Base-by-base conservation (phyloP, 2,329 filamentous ascomycete species). In the Fusarium anguioides region DNA sequence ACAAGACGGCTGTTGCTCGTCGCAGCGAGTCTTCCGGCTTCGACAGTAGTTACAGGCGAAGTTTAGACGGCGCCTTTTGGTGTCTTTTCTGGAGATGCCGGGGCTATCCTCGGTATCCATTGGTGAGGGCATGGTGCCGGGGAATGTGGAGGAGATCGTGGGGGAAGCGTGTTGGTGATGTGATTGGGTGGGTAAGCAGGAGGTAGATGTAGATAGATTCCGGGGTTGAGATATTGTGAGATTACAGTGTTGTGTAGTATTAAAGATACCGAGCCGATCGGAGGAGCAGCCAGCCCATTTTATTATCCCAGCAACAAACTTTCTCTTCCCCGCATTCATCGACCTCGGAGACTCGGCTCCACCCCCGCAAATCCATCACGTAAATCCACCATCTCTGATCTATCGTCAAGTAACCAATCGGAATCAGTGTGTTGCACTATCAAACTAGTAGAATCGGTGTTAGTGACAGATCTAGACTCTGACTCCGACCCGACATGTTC, bases 241-340 rank as follows among this genome's bases (percentile, higher is more conserved):
- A 29, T 12, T 29, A 12, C 1, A 20, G 20, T 10, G 6, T 33
- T 26, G 29, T 15, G 14, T 17, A 12, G 10, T 18, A n/a, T 0
- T 8, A 26, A n/a, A 60, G 57, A 60, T 52, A 45, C 57, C 57
- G 57, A 60, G 55, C 57, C 57, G 57, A 60, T 51, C 39, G 55
- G 55, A 40, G 35, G 51, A 8, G n/a, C 20, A 10, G 12, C 20
- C 24, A 10, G 20, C 14, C 21, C 33, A 29, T 53, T 60, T 60
- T 45, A 60, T 50, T 33, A 29, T 44, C 23, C 4, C 11, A 17
- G 9, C 8, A 5, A 8, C 17, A 46, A 33, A 15, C 5, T 31
- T 17, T 18, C 1, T 3, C 44, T 51, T 60, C 57, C 54, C 57
- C 57, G 57, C 57, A 23, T 10, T 53, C 26, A 14, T 18, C 14